These are phyloP conservation scores for Alternaria consortialis DNA, from an alignment of 2,329 filamentous ascomycete genomes.

Conservation along the genomic window DNA sequence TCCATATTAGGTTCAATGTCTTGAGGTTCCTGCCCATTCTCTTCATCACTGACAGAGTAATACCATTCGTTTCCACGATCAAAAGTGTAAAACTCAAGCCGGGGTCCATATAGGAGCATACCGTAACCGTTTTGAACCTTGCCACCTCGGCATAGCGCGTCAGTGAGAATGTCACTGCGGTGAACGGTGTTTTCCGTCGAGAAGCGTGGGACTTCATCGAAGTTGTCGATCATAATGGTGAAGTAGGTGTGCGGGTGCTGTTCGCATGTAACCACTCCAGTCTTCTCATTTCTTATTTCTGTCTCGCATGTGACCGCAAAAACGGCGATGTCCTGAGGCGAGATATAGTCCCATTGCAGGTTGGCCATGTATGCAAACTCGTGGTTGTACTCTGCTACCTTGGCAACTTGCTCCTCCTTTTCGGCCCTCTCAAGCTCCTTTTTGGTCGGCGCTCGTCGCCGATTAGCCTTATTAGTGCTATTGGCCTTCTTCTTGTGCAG, in stretches of 20 bases:
- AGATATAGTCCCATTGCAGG: conserved; percentile 25
- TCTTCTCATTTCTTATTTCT: background rate
- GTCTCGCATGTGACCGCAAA: conserved; percentile 27
- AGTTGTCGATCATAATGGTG: conserved; percentile 37
- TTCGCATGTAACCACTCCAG: background rate
- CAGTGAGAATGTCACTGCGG: conserved; percentile 33
- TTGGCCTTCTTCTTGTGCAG: background rate
- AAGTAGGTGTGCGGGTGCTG: conserved; percentile 30
- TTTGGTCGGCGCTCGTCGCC: background rate
- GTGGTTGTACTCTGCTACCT: background rate
- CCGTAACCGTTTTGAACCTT: conserved; percentile 27
- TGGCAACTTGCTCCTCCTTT: background rate
- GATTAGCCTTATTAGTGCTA: conserved; percentile 10
- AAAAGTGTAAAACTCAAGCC: conserved; percentile 38
- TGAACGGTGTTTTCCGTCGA: conserved; percentile 17
- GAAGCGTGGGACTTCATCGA: conserved; percentile 20
- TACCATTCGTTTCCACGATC: conserved; percentile 10
- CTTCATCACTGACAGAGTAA: background rate
- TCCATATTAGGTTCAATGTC: conserved; percentile 6
- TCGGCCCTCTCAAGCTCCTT: background rate
- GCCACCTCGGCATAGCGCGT: conserved; percentile 24
- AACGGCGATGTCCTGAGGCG: conserved; percentile 29
- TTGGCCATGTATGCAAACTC: background rate
- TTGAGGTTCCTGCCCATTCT: background rate
- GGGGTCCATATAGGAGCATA: conserved; percentile 36